phyloP scores from a whole-genome alignment of 257 asterid species.

The Solanum sparsipilum region DNA sequence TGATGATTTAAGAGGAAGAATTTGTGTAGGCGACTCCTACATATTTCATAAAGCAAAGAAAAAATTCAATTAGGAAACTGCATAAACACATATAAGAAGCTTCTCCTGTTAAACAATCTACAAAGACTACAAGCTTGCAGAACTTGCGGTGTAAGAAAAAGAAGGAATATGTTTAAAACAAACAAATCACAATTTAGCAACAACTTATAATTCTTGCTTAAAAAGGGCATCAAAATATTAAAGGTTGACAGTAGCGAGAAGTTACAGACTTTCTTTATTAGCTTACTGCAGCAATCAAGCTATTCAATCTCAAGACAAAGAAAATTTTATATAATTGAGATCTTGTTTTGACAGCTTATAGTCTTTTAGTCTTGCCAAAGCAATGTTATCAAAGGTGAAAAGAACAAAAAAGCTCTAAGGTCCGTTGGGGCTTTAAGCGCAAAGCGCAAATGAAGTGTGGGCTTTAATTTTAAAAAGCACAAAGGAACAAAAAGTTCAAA shows the following conservation, averaged over 20 bases:
- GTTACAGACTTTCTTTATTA: background rate
- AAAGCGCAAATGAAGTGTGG: no score
- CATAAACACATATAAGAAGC: background rate
- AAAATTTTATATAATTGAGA: background rate
- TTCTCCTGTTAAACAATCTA: background rate
- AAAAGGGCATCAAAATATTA: background rate
- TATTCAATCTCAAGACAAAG: background rate
- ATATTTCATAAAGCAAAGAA: background rate
- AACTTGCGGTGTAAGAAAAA: background rate
- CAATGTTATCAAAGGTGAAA: background rate
- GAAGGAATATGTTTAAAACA: background rate
- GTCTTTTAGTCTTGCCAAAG: background rate
- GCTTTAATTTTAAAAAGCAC: background rate
- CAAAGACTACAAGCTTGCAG: background rate
- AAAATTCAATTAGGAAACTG: background rate
- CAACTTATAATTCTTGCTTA: background rate
- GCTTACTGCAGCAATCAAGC: background rate
- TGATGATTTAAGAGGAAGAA: slow-evolving; percentile 23
- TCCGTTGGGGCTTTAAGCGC: background rate
- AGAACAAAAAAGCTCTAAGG: background rate
- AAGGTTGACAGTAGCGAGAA: background rate
- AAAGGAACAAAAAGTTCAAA: background rate
- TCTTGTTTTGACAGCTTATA: background rate
- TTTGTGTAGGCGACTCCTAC: slow-evolving; percentile 31
- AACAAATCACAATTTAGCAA: background rate